A percentile compares a stretch with the other conserved stretches of the same genome.
These are phyloP conservation scores for Lasiodiplodia theobromae DNA, from an alignment of 2,329 filamentous ascomycete genomes.

Conservation along the genomic window DNA sequence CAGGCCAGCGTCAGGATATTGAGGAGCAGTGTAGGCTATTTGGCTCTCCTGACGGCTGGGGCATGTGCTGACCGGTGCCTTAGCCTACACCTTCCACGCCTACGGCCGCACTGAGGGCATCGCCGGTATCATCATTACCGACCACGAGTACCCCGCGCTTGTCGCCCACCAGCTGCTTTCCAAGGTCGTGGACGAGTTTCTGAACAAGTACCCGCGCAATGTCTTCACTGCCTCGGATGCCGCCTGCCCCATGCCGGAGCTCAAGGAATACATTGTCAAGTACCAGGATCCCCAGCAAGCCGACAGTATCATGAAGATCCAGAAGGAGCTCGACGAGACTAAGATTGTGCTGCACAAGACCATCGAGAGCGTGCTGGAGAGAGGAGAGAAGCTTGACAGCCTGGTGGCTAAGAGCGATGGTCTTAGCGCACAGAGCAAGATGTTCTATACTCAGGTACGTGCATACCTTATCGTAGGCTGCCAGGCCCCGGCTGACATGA, in stretches of 20 bases:
- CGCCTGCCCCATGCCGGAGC: constrained; percentile 70
- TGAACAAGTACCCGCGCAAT: constrained; percentile 74
- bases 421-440: constrained; percentile 90
- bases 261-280: constrained; percentile 78
- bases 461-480: neutral
- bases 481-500: constrained; percentile 26
- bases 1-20: constrained; percentile 84
- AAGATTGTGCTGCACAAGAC: constrained; percentile 98
- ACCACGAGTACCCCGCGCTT: constrained; percentile 65
- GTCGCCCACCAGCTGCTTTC: constrained; percentile 87
- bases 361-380: constrained; percentile 84
- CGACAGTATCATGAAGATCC: constrained; percentile 93
- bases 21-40: constrained; percentile 72
- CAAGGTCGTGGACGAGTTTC: constrained; percentile 88
- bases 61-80: neutral
- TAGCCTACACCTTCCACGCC: constrained; percentile 68
- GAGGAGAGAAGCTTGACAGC: constrained; percentile 96
- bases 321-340: constrained; percentile 95
- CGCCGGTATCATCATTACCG: constrained; percentile 56
- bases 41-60: neutral
- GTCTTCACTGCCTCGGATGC: constrained; percentile 65
- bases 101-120: constrained; percentile 56
- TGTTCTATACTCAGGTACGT: constrained; percentile 85
- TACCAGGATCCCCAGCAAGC: constrained; percentile 90
- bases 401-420: constrained; percentile 93